Evolutionary conservation across 371 early-diverging fungal genomes (phyloP), one percentile per base, ranked within the genome.

Genomic region (Rhizopus arrhizus): DNA sequence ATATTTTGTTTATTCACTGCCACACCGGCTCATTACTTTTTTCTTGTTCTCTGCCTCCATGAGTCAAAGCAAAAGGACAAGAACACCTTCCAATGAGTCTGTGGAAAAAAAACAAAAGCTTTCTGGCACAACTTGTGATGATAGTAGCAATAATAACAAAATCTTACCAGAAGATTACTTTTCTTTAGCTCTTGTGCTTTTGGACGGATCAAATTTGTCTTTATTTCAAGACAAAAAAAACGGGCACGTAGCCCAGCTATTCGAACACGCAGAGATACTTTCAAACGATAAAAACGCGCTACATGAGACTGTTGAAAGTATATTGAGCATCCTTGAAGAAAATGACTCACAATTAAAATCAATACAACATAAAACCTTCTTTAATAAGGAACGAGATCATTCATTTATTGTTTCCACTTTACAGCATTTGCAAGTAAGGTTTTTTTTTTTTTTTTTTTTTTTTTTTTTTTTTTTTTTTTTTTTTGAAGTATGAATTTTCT

Each of bases 161-260:
- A 9, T 48, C 15, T 15, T 29, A 29, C 48, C 12, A 4, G 31
- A 48, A 28, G 8, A 29, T 48, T 48, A 48, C 28, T 48, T 48
- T 48, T 48, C 48, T 29, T 29, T 48, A 12, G 48, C 48, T 28
- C 22, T 48, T 48, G 48, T 48, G 11, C 48, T 48, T 48, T 48
- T 29, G 15, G 48, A 48, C 12, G 29, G 29, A 9, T 29, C 22
- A 10, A 48, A 48, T 9, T 4, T 15, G 9, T 10, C 7, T 10
- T 29, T 48, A 29, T 29, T 48, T 48, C 16, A 29, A 48, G 15
- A 29, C 22, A 15, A 29, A 29, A 43, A 43, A 43, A 12, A 48
- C 6, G 48, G 8, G 10, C 29, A 48, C 8, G 28, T 48, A 22
- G 8, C 22, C 7, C 5, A 10, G 22, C 48, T 48, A 29, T 22